Conservation (phyloP, 2,329 filamentous ascomycete species). For the Teratosphaeria zuluensis region DNA sequence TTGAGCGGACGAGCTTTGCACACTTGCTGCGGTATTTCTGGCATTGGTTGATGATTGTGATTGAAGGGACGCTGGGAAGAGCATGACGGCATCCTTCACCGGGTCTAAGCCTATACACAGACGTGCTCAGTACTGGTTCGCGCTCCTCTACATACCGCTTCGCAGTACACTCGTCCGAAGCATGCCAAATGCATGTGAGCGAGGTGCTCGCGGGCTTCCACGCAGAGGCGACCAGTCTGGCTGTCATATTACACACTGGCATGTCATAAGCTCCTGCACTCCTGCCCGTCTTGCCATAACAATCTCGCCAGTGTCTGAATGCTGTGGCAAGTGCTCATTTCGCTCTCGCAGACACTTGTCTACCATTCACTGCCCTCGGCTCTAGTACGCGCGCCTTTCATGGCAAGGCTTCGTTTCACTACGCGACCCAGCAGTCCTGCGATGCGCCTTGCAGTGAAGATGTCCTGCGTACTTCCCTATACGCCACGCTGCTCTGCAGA, state of each 20-base stretch:
- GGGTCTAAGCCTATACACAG: constrained; percentile 37
- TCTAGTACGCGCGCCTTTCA: constrained; percentile 13
- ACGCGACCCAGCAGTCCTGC: neutral
- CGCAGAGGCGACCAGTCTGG: constrained; percentile 28
- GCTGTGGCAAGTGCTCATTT: constrained; percentile 20
- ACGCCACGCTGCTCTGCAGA: constrained; percentile 29
- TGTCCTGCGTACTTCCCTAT: constrained; percentile 42
- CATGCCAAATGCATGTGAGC: constrained; percentile 40
- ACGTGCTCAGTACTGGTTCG: constrained; percentile 22
- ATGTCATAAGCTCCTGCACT: constrained; percentile 22
- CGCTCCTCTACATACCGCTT: constrained; percentile 24
- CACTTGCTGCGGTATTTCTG: neutral
- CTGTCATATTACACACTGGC: constrained; percentile 7
- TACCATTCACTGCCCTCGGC: constrained; percentile 10
- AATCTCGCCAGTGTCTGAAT: constrained; percentile 2
- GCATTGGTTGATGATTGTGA: neutral
- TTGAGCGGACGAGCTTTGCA: constrained; percentile 6
- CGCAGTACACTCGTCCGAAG: constrained; percentile 48
- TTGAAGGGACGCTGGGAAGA: constrained; percentile 24
- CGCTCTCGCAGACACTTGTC: constrained; percentile 11
- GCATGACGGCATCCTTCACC: constrained; percentile 19
- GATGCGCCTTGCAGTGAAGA: constrained; percentile 26
- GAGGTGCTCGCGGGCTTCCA: constrained; percentile 40
- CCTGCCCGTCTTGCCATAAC: constrained; percentile 12
- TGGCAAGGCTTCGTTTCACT: neutral